Evolutionary conservation across 129 eudicot species (phyloP).

Genomic region (Pulicaria dysenterica): DNA sequence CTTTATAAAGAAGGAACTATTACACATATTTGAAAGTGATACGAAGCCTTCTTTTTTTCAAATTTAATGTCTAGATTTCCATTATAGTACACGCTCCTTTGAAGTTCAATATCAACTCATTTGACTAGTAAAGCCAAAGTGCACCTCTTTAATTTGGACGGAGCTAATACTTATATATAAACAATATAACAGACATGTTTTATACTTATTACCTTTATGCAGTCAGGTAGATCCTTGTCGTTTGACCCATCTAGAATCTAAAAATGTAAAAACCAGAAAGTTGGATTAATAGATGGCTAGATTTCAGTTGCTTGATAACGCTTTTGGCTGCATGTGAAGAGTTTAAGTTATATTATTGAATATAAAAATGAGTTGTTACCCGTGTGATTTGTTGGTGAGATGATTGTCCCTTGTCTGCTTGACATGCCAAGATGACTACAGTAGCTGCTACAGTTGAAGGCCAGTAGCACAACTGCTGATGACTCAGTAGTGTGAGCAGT

Average conservation of each 20-base stretch:
- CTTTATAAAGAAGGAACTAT: neutral
- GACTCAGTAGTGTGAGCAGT: constrained; percentile 61
- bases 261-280: constrained; percentile 23
- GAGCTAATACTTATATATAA: constrained; percentile 14
- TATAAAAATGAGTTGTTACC: constrained; percentile 38
- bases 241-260: constrained; percentile 66
- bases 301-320: constrained; percentile 19
- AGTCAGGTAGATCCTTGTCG: constrained; percentile 66
- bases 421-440: constrained; percentile 73
- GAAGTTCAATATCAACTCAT: neutral
- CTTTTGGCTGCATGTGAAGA: constrained; percentile 12
- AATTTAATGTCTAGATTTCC: neutral
- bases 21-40: neutral
- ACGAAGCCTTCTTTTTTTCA: neutral
- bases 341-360: constrained; percentile 6
- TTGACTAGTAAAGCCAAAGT: constrained; percentile 1
- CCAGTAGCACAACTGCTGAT: constrained; percentile 78
- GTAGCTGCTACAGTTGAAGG: constrained; percentile 98
- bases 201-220: constrained; percentile 66
- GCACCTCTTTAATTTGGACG: constrained; percentile 4
- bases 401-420: constrained; percentile 53
- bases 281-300: constrained; percentile 27
- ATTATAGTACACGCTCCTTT: neutral
- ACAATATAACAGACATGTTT: neutral
- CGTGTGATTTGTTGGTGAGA: constrained; percentile 55